Base-by-base conservation (phyloP, 192 early-diverging fungal species). In the Gonapodya prolifera region DNA sequence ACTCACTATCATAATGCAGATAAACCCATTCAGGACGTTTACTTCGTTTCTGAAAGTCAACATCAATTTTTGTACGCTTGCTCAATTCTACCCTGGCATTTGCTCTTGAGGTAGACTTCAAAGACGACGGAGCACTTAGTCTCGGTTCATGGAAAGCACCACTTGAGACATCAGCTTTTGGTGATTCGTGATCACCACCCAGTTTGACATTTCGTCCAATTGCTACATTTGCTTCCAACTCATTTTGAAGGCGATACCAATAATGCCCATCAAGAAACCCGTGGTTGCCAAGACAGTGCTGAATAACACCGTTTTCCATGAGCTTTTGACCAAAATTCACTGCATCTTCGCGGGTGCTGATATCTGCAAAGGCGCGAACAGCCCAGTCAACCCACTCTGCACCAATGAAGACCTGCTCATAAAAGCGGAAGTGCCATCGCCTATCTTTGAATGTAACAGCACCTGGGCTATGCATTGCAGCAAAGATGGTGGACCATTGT, bases 1-100 rank as follows among this genome's bases (percentile, higher is more conserved):
- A n/a, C n/a, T n/a, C n/a, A n/a, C n/a, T 91, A 79, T 99, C 97
- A 77, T 95, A 90, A 78, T 99, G 95, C 69, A 99, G 80, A 69
- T 92, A 80, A 0, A 94, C 96, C 1, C 89, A 88, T 82, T 99
- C 95, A 30, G 87, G 88, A 2, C 95, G 86, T 31, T 91, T 86
- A 36, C 91, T 93, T 75, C 86, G 82, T 61, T 91, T 91, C 75
- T 86, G 86, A n/a, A 89, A 90, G 80, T 98, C 96, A 33, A 97
- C 84, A 80, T 96, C 92, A 79, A 99, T 89, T 8, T 87, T 88
- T 73, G 93, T 86, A 0, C 85, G 80, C 80, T 85, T 85, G 61
- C 89, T 87, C 85, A 96, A 84, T 33, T 84, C 88, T 80, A 91
- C 77, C 36, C 61, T 76, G 2, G 71, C 70, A 0, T 36, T 35